Evolutionary conservation across 2,329 filamentous ascomycete species (phyloP), one percentile per base, ranked within the genome.

Genomic region (Chaetomiaceae sp.): DNA sequence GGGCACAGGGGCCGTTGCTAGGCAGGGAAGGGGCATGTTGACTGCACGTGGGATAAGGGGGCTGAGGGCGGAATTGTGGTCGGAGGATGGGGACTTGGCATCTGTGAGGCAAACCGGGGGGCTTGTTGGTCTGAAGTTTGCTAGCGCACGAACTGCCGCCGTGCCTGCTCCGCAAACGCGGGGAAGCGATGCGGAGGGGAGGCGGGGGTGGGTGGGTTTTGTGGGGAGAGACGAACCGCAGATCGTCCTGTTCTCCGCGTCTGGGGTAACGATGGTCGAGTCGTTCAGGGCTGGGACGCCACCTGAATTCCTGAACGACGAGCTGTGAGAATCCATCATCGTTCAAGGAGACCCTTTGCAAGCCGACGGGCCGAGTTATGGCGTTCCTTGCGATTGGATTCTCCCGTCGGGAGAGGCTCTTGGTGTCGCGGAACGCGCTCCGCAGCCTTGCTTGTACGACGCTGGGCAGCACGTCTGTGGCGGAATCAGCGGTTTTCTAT

Each of bases 311-410:
- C 8, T 12, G 9, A 31, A 6, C 4, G 29, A 20, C 12, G 14
- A 6, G 17, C 23, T 15, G 12, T 44, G 14, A 25, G 17, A 19
- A 15, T 23, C 19, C 4, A 4, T 15, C 9, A 23, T 17, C 25
- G 14, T 17, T 11, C 17, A 20, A n/a, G 7, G 43, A 12, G 12
- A 19, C 8, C 29, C 20, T 36, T 25, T n/a, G 19, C 6, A 12
- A 51, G 29, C 43, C 50, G 53, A 53, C 20, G 47, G 27, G 40
- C 53, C 53, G 47, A 54, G 49, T 54, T 54, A 37, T 47, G 53
- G 53, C 47, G 15, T 42, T 48, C 11, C 43, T 58, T 55, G 53
- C 53, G 56, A 58, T 58, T 58, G 56, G 56, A n/a, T 7, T 42
- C 4, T 19, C 33, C 20, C 23, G 3, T 7, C 9, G 8, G n/a